phyloP scores from a whole-genome alignment of 768 basidiomycete genomes.

The Tulasnella sp. region DNA sequence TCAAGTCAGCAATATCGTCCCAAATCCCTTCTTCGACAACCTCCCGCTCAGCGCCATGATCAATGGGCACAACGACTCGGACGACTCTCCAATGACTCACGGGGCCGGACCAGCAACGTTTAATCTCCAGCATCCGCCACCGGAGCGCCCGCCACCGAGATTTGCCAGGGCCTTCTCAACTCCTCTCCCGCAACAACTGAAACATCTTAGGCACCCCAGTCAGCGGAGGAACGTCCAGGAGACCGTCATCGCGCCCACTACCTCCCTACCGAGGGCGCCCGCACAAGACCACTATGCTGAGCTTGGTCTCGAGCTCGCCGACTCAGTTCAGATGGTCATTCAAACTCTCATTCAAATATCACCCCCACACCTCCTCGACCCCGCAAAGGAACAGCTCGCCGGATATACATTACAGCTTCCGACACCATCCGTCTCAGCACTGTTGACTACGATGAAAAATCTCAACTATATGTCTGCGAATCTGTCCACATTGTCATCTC shows the following conservation, averaged over 20 bases:
- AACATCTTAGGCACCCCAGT: conserved; percentile 59
- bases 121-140: not conserved
- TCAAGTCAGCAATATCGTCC: not conserved
- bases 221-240: conserved; percentile 16
- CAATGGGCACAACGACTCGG: not conserved
- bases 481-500: conserved; percentile 32
- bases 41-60: not conserved
- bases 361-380: conserved; percentile 79
- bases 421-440: conserved; percentile 73
- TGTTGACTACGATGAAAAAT: conserved; percentile 86
- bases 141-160: conserved; percentile 32
- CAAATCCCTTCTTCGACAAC: conserved; percentile 6
- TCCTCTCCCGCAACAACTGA: conserved; percentile 71
- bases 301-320: conserved; percentile 78
- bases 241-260: not conserved
- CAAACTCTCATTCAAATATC: conserved; percentile 87
- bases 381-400: conserved; percentile 88
- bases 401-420: conserved; percentile 82
- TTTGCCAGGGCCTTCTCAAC: conserved; percentile 68
- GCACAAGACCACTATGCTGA: conserved; percentile 41
- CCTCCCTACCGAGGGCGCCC: conserved; percentile 20
- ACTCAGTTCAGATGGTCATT: conserved; percentile 80
- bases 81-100: not conserved
- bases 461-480: conserved; percentile 90
- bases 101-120: not conserved